Conservation (phyloP, 2,329 filamentous ascomycete species). For the Davidsoniella virescens region DNA sequence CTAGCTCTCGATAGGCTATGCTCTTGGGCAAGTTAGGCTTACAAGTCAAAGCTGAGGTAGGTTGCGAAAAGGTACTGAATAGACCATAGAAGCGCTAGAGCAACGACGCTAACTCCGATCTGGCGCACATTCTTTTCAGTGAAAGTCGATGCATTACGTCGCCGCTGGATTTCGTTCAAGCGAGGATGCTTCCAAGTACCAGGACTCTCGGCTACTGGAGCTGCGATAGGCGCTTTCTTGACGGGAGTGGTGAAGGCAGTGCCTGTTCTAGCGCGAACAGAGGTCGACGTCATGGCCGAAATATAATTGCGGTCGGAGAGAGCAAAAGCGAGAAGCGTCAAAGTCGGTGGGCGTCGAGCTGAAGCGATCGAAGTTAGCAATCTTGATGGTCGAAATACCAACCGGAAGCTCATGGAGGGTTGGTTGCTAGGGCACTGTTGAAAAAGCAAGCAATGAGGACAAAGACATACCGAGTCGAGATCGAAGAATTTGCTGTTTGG, state of each 20-base stretch:
- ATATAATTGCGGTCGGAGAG: neutral
- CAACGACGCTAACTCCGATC: slow-evolving; percentile 49
- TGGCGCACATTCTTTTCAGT: slow-evolving; percentile 57
- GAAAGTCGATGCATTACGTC: slow-evolving; percentile 66
- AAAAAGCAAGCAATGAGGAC: neutral
- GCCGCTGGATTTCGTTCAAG: slow-evolving; percentile 68
- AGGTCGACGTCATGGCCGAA: neutral
- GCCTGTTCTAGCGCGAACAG: neutral
- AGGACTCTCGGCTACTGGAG: slow-evolving; percentile 34
- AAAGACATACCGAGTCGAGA: neutral
- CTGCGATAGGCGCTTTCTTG: slow-evolving; percentile 24
- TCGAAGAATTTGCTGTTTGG: neutral
- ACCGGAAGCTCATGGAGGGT: neutral
- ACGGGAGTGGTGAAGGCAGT: slow-evolving; percentile 22
- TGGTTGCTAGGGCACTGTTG: neutral
- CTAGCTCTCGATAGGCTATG: slow-evolving; percentile 16
- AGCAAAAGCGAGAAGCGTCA: neutral
- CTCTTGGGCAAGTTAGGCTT: slow-evolving; percentile 15
- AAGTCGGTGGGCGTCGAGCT: neutral
- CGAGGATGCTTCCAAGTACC: slow-evolving; percentile 87
- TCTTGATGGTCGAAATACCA: neutral
- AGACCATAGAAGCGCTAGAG: slow-evolving; percentile 26
- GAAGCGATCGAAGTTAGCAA: neutral
- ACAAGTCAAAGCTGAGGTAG: slow-evolving; percentile 26
- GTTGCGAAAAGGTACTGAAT: slow-evolving; percentile 21